Base-by-base conservation (phyloP, 352 stramenopile genomes). In the Globisporangium radiosum region DNA sequence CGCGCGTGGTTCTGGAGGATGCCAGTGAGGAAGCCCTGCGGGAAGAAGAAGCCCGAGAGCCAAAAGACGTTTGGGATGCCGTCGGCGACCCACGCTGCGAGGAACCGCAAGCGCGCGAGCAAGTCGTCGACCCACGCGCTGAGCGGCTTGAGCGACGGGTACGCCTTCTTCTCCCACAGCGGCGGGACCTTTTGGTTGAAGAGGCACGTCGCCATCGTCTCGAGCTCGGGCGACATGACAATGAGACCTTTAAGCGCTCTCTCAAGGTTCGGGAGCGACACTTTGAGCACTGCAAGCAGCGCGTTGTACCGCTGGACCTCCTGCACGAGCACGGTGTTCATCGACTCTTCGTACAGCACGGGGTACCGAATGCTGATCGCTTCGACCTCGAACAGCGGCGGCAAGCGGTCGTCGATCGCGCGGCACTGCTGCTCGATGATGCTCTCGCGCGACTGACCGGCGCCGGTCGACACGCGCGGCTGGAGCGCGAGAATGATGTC, bases 21-120 rank as follows among this genome's bases (percentile, higher is more conserved):
- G 7, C 72, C 77, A 2, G 81, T 91, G 59, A 90, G 70, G 57
- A 84, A 84, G 1, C 90, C 92, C 58, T 98, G 94, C 3, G 94
- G 94, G 64, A 98, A 98, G 76, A 98, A 98, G 65, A 98, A 97
- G 1, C 89, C 90, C 39, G 85, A 87, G 19, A 98, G 55, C 94
- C 94, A 98, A 60, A 71, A 63, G 69, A 70, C 33, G 67, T 71
- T 49, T 65, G 87, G 58, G 75, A 83, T 66, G 45, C 61, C 61
- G 15, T 54, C 14, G 5, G 52, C 40, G 25, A 66, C 61, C 55
- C 86, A 95, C 10, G 67, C 71, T 0, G 70, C 68, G 36, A 93
- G 68, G 50, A 95, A 95, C 4, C 59, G 56, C 1, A 92, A 47
- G 13, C 86, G 84, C 50, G 92, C 82, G 7, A 95, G 66, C 4